Evolutionary conservation across 176 grass and related monocot genomes (phyloP).

Genomic region (Leersia perrieri): DNA sequence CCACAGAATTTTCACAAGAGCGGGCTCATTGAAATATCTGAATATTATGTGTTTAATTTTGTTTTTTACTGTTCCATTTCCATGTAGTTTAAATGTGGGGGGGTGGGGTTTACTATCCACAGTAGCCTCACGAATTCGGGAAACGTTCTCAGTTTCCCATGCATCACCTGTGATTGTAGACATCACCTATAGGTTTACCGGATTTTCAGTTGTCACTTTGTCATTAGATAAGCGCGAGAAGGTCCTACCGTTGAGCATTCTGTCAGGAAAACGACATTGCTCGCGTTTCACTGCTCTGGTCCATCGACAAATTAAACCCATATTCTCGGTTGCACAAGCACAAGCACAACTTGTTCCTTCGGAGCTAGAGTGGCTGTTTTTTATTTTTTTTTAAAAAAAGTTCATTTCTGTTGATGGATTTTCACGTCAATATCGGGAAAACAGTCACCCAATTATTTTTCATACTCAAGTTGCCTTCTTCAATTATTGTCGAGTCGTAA

Average conservation of each 20-base stretch:
- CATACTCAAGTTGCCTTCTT: not conserved
- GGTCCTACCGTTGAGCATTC: not conserved
- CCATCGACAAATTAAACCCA: not conserved
- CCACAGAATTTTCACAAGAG: not conserved
- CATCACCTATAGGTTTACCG: not conserved
- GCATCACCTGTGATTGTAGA: not conserved
- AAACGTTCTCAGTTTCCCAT: not conserved
- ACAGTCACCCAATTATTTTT: not conserved
- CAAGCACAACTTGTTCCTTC: not conserved
- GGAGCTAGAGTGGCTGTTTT: not conserved
- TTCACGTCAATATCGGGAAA: not conserved
- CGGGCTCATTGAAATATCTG: conserved; percentile 1
- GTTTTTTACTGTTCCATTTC: not conserved
- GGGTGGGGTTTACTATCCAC: not conserved
- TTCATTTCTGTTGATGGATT: too few species aligned
- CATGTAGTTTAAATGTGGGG: not conserved
- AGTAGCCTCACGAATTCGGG: not conserved
- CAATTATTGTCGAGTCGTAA: not conserved
- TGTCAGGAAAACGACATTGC: not conserved
- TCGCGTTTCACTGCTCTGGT: not conserved
- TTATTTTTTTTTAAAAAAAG: not conserved
- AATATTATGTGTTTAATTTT: not conserved
- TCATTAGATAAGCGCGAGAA: not conserved
- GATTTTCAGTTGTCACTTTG: not conserved
- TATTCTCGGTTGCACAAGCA: not conserved